Base-by-base conservation (phyloP, 495 filamentous ascomycete species). In the Neurospora sp. region DNA sequence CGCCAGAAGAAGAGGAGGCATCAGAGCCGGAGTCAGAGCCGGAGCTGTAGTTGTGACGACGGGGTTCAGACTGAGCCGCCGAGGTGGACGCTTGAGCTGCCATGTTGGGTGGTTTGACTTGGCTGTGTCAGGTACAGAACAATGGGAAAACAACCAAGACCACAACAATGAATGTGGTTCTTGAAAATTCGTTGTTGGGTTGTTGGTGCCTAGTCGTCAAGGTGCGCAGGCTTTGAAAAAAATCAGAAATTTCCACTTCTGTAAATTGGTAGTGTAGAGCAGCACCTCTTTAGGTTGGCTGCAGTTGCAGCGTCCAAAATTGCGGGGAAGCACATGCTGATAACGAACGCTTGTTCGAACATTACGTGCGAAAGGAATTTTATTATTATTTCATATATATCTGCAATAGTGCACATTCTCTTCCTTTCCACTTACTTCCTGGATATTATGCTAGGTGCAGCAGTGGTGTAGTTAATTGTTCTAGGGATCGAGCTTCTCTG, bases 1-100 rank as follows among this genome's bases (percentile, higher is more conserved):
- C 82, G 72, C 74, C 75, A 18, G 79, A 81, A 20, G 77, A 77
- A n/a, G 77, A 75, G 18, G 74, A 73, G 38, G 41, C 71, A 37
- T 72, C 73, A 4, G 35, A 42, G 20, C n/a, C 31, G 31, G 70
- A 70, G 72, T 72, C 71, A 59, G 70, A 73, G 69, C 70, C 70
- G 39, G 77, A 77, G 75, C 54, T 62, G 6, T 62, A 62, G 54
- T 62, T 31, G 54, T 37, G 72, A 71, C 37, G 70, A 74, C 54
- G 54, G 27, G 70, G 23, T 20, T 71, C 73, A 9, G 74, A 75
- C 72, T 41, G 40, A 38, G 40, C 54, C n/a, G n/a, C 37, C 16
- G 71, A 73, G 23, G 35, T 35, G 1, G 23, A 40, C 14, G 37
- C 59, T 20, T 62, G 54, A 62, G 54, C 54, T 14, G 54, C 54